A percentile compares a stretch with the other conserved stretches of the same genome.
phyloP scores from a whole-genome alignment of 768 basidiomycete species.

The Mrakia gelida region DNA sequence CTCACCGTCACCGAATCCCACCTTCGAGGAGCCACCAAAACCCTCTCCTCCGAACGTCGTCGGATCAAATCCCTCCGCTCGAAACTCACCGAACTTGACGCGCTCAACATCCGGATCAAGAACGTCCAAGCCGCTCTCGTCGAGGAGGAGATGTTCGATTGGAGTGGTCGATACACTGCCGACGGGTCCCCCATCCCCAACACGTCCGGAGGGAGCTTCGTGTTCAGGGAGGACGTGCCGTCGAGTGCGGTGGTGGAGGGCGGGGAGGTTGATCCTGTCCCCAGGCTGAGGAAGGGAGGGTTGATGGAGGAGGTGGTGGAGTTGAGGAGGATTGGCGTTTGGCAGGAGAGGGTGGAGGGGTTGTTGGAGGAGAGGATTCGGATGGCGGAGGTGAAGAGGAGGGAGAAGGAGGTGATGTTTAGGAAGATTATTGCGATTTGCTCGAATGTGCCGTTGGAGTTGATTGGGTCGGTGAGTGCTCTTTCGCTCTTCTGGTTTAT shows the following conservation, averaged over 20 bases:
- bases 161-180: constrained; percentile 59
- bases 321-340: constrained; percentile 70
- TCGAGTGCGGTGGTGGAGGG: not conserved
- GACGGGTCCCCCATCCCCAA: not conserved
- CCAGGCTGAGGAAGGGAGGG: constrained; percentile 3
- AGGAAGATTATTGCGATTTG: constrained; percentile 86
- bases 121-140: constrained; percentile 75
- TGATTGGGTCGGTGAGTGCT: constrained; percentile 77
- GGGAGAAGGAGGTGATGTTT: constrained; percentile 86
- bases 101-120: constrained; percentile 69
- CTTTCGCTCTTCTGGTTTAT: not conserved
- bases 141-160: constrained; percentile 80
- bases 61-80: constrained; percentile 73
- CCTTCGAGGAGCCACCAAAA: constrained; percentile 80
- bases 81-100: constrained; percentile 71
- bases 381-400: constrained; percentile 68
- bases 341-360: constrained; percentile 75
- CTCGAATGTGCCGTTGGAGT: constrained; percentile 77
- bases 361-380: constrained; percentile 66
- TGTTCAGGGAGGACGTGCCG: not conserved
- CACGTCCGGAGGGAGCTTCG: not conserved
- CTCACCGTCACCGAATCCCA: constrained; percentile 84
- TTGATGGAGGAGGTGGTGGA: constrained; percentile 56
- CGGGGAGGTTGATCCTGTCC: constrained; percentile 5
- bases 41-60: constrained; percentile 83